Base-by-base conservation (phyloP, 768 basidiomycete species). In the Mycena alexandri region DNA sequence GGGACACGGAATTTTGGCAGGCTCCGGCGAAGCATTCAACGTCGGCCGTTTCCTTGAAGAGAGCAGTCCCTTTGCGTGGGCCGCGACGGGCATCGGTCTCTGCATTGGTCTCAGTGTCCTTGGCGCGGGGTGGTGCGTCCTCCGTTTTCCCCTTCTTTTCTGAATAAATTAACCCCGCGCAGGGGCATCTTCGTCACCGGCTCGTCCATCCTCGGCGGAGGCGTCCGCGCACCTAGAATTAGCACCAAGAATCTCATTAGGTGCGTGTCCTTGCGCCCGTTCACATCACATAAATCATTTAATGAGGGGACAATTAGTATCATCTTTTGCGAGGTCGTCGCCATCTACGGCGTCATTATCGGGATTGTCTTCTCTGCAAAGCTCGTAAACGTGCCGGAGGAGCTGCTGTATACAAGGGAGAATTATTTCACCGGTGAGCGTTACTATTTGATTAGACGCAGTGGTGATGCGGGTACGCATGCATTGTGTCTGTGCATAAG, bases 101-200 rank as follows among this genome's bases (percentile, higher is more conserved):
- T 97, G 95, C 74, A 94, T 97, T 58, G 98, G 98, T 5, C 77
- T 99, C 59, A 96, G 94, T 74, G 96, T 98, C 3, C 81, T 95
- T 3, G 98, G 97, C 65, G 98, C 97, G 53, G 97, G 93, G 80
- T 99, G 98, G 98, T 97, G 51, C 68, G 93, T 79, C 12, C 29
- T 25, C 34, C 42, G 38, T 54, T 43, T n/a, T n/a, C n/a, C n/a
- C 63, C 5, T 38, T 24, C 34, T 8, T 10, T 22, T n/a, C n/a
- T n/a, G n/a, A 42, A 19, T 36, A 52, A 17, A 60, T 44, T 75
- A 67, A 66, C 62, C 47, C 24, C 68, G 56, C 33, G 68, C 68
- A 99, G 97, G 97, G 97, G 97, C 56, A 99, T 99, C 77, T 95
- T 97, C 83, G 82, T 99, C 62, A 99, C 98, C 0, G 98, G 98